Evolutionary conservation across 1,139 yeast species (phyloP).

Genomic region (Kodamaea fungicola): DNA sequence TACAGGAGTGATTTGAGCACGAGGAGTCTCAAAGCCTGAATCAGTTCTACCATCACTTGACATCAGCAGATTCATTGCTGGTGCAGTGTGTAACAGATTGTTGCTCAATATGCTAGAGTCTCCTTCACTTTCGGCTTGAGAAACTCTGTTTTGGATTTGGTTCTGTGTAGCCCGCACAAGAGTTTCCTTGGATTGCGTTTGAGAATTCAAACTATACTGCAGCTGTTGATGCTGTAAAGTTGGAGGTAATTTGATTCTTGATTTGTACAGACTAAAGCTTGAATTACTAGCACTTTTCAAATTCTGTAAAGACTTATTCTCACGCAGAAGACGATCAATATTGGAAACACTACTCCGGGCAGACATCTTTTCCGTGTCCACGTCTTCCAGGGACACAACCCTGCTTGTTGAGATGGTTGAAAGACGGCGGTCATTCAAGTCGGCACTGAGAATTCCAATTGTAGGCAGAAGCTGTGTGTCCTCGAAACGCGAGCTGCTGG

Average conservation of each 20-base stretch:
- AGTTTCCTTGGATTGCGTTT: slow-evolving; percentile 2
- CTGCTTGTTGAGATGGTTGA: background rate
- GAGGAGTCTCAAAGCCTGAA: slow-evolving; percentile 11
- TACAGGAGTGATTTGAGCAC: slow-evolving; percentile 10
- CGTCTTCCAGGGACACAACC: background rate
- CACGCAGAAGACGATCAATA: slow-evolving; percentile 6
- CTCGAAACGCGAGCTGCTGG: background rate
- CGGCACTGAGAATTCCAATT: background rate
- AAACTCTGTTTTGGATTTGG: too few relatives aligned
- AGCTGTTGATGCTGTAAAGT: slow-evolving; percentile 15
- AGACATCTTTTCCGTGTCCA: slow-evolving; percentile 4
- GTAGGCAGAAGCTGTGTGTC: background rate
- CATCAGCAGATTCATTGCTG: too few relatives aligned
- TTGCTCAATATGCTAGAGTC: too few relatives aligned
- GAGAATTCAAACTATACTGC: slow-evolving; percentile 1
- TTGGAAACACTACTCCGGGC: slow-evolving; percentile 3
- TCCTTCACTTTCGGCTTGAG: too few relatives aligned
- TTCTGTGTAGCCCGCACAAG: background rate
- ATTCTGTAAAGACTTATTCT: slow-evolving; percentile 9
- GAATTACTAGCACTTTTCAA: slow-evolving; percentile 20
- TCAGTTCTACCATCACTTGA: background rate
- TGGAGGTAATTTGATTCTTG: slow-evolving; percentile 32
- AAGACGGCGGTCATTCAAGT: background rate
- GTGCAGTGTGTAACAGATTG: too few relatives aligned
- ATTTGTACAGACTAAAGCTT: slow-evolving; percentile 30